phyloP scores from a whole-genome alignment of 768 basidiomycete species.

The Boletellus ananiceps region DNA sequence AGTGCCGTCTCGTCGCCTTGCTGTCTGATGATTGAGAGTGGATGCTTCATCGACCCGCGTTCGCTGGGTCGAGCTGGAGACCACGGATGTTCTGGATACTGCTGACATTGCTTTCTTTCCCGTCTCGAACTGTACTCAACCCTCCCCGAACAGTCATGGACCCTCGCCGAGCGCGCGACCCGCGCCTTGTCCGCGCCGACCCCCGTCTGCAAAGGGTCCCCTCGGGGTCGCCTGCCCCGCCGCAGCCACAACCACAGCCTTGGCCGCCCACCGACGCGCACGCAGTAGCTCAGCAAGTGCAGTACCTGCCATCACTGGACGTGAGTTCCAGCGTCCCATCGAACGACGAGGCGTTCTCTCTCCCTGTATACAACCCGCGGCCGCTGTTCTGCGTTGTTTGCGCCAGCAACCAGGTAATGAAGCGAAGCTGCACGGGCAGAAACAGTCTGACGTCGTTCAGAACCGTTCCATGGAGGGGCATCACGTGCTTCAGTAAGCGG shows the following conservation, averaged over 20 bases:
- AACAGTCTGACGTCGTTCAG: slow-evolving; percentile 38
- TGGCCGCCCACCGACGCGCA: slow-evolving; percentile 21
- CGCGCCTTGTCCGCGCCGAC: slow-evolving; percentile 68
- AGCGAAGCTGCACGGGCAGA: background rate
- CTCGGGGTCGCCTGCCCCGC: slow-evolving; percentile 33
- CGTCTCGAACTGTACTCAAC: slow-evolving; percentile 15
- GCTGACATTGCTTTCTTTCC: slow-evolving; percentile 52
- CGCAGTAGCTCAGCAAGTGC: slow-evolving; percentile 12
- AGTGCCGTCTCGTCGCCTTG: slow-evolving; percentile 12
- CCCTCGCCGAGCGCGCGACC: slow-evolving; percentile 75
- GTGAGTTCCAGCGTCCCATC: slow-evolving; percentile 1
- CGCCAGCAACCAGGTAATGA: slow-evolving; percentile 89
- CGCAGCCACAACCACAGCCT: slow-evolving; percentile 20
- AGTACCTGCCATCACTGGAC: slow-evolving; percentile 14
- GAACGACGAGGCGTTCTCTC: slow-evolving; percentile 8
- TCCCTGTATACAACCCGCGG: slow-evolving; percentile 50
- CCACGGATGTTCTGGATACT: slow-evolving; percentile 89
- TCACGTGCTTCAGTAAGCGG: slow-evolving; percentile 75
- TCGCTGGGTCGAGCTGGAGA: slow-evolving; percentile 70
- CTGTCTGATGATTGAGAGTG: slow-evolving; percentile 86
- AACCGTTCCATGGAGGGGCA: slow-evolving; percentile 99
- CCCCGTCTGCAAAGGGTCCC: slow-evolving; percentile 56
- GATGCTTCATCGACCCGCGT: slow-evolving; percentile 73
- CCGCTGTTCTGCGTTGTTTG: slow-evolving; percentile 97
- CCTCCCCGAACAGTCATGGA: slow-evolving; percentile 48